phyloP scores from a whole-genome alignment of 768 basidiomycete genomes.

The Pleurotus sapidus region DNA sequence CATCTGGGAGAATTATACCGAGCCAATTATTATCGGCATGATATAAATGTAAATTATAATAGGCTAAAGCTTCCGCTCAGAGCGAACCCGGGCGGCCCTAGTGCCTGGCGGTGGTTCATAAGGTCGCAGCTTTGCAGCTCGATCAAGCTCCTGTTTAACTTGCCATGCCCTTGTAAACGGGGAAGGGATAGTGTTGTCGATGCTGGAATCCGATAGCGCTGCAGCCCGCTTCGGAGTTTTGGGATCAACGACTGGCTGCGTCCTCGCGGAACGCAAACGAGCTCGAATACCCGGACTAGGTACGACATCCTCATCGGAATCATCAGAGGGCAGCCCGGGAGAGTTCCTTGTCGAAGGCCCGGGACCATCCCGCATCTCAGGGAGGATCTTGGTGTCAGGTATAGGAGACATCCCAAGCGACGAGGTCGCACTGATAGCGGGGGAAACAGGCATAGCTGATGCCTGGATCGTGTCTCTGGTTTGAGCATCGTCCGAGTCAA shows the following conservation, averaged over 20 bases:
- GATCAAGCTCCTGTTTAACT: not conserved
- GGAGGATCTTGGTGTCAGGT: not conserved
- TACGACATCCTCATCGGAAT: not conserved
- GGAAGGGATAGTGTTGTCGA: not conserved
- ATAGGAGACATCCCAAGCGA: not conserved
- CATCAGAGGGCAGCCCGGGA: not conserved
- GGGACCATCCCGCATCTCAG: not conserved
- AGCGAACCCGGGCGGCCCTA: not conserved
- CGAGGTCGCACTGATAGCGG: not conserved
- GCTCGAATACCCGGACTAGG: not conserved
- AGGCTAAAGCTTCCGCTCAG: not conserved
- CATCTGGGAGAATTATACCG: not conserved
- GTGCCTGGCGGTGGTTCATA: constrained; percentile 3
- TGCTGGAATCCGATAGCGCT: not conserved
- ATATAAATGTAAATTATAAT: not conserved
- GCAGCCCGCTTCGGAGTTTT: not conserved
- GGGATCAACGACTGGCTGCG: not conserved
- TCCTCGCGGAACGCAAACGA: not conserved
- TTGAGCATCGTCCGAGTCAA: not conserved
- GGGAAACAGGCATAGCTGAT: not conserved
- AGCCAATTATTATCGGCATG: too few species aligned
- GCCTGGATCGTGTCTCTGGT: not conserved
- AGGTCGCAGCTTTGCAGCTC: not conserved
- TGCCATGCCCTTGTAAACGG: not conserved
- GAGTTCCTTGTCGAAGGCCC: not conserved